Percentiles rank a stretch among this genome's conserved stretches.
phyloP scores from a whole-genome alignment of 345 rosid species.

The Adansonia digitata region DNA sequence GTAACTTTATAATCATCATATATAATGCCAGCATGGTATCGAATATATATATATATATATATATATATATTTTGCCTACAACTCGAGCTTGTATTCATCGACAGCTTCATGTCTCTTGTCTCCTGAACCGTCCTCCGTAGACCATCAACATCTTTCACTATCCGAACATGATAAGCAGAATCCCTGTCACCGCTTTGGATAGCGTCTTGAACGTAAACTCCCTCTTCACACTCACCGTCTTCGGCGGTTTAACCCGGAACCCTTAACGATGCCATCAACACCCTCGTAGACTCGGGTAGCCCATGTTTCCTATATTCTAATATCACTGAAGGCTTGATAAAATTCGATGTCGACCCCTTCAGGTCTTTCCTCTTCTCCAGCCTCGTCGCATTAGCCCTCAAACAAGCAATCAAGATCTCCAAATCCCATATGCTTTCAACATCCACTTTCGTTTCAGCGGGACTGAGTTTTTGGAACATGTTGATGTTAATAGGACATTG shows the following conservation, averaged over 20 bases:
- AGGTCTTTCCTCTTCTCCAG: slow-evolving; percentile 78
- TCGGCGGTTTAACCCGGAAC: slow-evolving; percentile 80
- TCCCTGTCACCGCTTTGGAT: slow-evolving; percentile 85
- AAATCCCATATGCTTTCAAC: slow-evolving; percentile 17
- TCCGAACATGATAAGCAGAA: slow-evolving; percentile 52
- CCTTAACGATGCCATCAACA: slow-evolving; percentile 37
- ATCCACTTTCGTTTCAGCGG: background rate
- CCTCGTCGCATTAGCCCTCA: slow-evolving; percentile 69
- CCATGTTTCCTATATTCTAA: slow-evolving; percentile 23
- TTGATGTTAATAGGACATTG: slow-evolving; percentile 37
- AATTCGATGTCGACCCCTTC: slow-evolving; percentile 86
- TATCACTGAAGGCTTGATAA: slow-evolving; percentile 52
- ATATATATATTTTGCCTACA: no score
- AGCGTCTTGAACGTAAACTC: slow-evolving; percentile 81
- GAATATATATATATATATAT: no score
- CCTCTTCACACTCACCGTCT: slow-evolving; percentile 87
- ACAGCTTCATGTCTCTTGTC: no score
- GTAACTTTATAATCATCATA: no score
- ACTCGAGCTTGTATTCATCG: no score
- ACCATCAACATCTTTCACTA: no score
- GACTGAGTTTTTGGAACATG: background rate
- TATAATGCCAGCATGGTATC: no score
- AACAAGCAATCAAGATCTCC: slow-evolving; percentile 69
- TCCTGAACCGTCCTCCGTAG: no score
- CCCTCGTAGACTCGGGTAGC: slow-evolving; percentile 49